phyloP scores from a whole-genome alignment of 108 stramenopile genomes.

The Nannochloropsis granulata region DNA sequence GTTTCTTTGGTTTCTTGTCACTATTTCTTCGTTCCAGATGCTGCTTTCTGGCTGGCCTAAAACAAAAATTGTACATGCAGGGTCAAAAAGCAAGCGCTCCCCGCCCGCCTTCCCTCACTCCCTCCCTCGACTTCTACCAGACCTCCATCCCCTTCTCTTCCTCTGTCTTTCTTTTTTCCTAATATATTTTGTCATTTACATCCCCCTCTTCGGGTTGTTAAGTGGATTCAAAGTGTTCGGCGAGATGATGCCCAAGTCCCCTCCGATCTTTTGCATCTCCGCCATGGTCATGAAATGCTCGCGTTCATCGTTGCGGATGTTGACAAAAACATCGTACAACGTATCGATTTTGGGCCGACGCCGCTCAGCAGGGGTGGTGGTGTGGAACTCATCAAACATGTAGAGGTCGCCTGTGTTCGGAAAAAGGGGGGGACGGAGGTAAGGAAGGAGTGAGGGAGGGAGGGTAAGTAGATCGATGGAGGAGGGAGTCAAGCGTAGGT shows the following conservation, averaged over 20 bases:
- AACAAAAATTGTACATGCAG: no score
- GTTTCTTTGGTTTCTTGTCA: no score
- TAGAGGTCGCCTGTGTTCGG: conserved; percentile 37
- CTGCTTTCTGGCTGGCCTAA: no score
- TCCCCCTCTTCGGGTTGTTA: background rate
- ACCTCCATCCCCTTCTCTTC: no score
- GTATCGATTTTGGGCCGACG: conserved; percentile 31
- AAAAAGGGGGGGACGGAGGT: conserved; percentile 22
- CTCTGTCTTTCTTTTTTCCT: no score
- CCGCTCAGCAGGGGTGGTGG: conserved; percentile 6
- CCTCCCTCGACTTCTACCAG: no score
- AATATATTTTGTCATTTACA: background rate
- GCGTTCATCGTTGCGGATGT: conserved; percentile 65
- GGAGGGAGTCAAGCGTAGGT: background rate
- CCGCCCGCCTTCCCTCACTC: no score
- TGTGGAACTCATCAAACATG: conserved; percentile 35
- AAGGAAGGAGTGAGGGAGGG: background rate
- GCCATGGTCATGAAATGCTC: conserved; percentile 50
- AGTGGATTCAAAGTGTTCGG: background rate
- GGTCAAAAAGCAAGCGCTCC: no score
- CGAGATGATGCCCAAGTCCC: background rate
- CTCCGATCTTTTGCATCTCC: background rate
- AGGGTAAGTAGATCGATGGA: no score
- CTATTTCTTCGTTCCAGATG: no score
- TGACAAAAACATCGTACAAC: conserved; percentile 62